A percentile compares a stretch with the other conserved stretches of the same genome.
phyloP scores from a whole-genome alignment of 2,329 filamentous ascomycete genomes.

The Madurella fahalii region DNA sequence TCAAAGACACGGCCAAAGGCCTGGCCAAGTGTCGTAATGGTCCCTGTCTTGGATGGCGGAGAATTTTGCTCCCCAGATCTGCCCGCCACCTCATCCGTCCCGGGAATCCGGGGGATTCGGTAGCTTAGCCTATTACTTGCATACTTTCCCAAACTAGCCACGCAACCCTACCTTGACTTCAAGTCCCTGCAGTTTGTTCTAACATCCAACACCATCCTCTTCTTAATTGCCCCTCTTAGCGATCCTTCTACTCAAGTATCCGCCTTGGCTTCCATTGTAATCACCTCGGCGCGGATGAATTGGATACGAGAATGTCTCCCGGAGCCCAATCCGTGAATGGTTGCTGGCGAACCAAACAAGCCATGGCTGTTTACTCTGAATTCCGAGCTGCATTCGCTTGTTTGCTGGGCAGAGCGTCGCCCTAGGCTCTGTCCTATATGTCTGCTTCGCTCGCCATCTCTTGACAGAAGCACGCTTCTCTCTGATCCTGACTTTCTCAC shows the following conservation, averaged over 20 bases:
- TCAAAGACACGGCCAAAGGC: background rate
- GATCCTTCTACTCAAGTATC: background rate
- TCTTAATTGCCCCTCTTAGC: slow-evolving; percentile 10
- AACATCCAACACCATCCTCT: background rate
- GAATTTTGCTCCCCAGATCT: slow-evolving; percentile 3
- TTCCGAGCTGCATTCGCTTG: background rate
- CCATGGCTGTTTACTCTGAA: background rate
- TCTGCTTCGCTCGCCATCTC: slow-evolving; percentile 6
- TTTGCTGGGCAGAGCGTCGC: background rate
- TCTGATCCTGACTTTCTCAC: slow-evolving; percentile 5
- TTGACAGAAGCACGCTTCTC: background rate
- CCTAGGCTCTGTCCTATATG: slow-evolving; percentile 6
- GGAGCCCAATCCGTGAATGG: background rate
- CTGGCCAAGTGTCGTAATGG: slow-evolving; percentile 5
- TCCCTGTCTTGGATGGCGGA: slow-evolving; percentile 5
- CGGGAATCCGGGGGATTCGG: slow-evolving; percentile 1
- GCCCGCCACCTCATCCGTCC: background rate
- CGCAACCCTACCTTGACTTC: slow-evolving; percentile 17
- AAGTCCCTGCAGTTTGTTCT: background rate
- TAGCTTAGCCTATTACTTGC: slow-evolving; percentile 16
- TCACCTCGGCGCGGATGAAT: background rate
- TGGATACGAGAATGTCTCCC: background rate
- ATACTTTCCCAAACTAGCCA: background rate
- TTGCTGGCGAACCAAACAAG: too few species aligned
- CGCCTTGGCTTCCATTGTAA: slow-evolving; percentile 20